Conservation (phyloP, 129 eudicot species). For the Chrysanthemum seticuspe region DNA sequence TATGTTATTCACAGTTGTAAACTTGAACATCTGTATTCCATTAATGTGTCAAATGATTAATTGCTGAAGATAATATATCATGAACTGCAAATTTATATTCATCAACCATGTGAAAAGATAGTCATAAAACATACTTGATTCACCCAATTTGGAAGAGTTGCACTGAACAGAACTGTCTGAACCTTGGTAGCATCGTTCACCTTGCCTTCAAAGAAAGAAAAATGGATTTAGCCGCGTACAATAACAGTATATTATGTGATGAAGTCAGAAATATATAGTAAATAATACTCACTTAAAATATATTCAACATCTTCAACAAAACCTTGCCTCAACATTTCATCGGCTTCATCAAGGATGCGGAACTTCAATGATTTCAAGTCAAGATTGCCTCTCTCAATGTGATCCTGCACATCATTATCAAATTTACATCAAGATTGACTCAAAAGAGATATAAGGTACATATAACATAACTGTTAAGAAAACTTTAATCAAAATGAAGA, state of each 20-base stretch:
- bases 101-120: not conserved
- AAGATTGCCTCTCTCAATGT: conserved; percentile 71
- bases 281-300: conserved; percentile 51
- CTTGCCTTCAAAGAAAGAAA: conserved; percentile 56
- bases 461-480: not conserved
- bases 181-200: conserved; percentile 86
- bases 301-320: conserved; percentile 98
- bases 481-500: not conserved
- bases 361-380: conserved; percentile 76
- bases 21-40: not conserved
- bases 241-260: not conserved
- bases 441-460: not conserved
- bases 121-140: conserved; percentile 54
- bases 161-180: conserved; percentile 98
- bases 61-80: not conserved
- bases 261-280: no score
- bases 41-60: no score
- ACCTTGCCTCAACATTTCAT: conserved; percentile 96
- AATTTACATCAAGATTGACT: not conserved
- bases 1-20: not conserved
- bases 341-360: conserved; percentile 97
- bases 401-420: conserved; percentile 58
- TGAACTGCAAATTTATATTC: not conserved
- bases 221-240: not conserved
- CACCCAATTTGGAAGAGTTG: conserved; percentile 91